Conservation (phyloP, 2,329 filamentous ascomycete genomes). For the Colletotrichum sp. region DNA sequence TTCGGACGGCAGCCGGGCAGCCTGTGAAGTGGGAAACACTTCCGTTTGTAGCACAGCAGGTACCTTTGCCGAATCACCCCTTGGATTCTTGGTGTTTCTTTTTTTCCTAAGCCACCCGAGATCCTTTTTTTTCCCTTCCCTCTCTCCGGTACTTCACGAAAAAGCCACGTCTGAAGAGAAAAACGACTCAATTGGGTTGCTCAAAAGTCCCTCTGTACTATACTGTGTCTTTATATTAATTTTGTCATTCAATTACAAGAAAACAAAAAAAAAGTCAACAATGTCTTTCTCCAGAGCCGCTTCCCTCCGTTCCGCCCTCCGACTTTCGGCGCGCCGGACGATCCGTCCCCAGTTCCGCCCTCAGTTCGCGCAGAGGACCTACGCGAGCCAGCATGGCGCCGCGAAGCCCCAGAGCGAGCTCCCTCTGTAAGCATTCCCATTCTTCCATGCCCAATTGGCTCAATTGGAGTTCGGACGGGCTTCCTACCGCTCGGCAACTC, state of each 20-base stretch:
- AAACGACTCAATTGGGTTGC: neutral
- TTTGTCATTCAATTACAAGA: neutral
- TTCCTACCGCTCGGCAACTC: neutral
- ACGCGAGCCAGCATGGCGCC: constrained; percentile 17
- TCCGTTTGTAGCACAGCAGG: neutral
- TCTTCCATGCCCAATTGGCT: neutral
- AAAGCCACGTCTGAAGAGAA: neutral
- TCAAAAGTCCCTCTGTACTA: neutral
- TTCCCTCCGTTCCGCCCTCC: constrained; percentile 15
- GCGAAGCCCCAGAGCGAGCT: constrained; percentile 19
- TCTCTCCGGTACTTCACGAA: neutral
- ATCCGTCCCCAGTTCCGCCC: constrained; percentile 14
- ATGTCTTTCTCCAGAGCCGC: constrained; percentile 16
- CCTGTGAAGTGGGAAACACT: neutral
- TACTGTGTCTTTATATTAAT: neutral
- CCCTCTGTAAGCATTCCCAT: neutral
- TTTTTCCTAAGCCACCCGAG: neutral
- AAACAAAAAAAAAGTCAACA: neutral
- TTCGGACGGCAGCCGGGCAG: constrained; percentile 15
- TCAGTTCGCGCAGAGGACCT: constrained; percentile 12
- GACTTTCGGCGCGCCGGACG: constrained; percentile 15
- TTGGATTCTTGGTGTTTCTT: neutral
- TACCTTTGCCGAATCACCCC: neutral
- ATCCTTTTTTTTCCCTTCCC: neutral
- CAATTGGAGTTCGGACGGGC: neutral